Evolutionary conservation across 352 stramenopile genomes (phyloP), one percentile per base, ranked within the genome.

Genomic region (Globisporangium yorkense): DNA sequence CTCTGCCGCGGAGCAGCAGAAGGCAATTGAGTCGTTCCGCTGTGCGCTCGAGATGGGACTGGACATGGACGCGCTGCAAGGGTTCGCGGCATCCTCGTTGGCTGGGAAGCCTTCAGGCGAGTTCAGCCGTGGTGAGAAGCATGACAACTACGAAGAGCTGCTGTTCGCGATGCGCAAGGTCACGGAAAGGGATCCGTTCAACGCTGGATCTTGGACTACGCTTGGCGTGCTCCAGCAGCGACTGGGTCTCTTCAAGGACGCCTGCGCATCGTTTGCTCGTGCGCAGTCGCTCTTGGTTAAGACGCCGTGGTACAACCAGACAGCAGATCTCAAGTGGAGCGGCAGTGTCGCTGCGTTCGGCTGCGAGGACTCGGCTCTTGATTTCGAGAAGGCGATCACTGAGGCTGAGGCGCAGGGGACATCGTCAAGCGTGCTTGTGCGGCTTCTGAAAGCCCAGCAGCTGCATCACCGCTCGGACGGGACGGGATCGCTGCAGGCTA

Each of bases 141-240:
- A 61, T 9, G 60, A 72, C 55, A 56, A 55, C 2, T 63, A 66
- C 16, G 76, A 84, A n/a, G 57, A 75, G 48, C 47, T 80, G 9
- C 63, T 85, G 49, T 95, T 95, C 56, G 80, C 77, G n/a, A 73
- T 90, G 37, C 78, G 76, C 27, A 95, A 93, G 54, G 91, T 88
- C 54, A 40, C 89, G 46, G 85, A 95, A 52, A 80, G 85, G 10
- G 85, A 95, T 58, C 68, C 83, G 18, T 75, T 68, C 37, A 75
- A 87, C 48, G 57, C 76, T 1, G 59, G 59, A 2, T 82, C 80
- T 1, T 92, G 77, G 76, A 84, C 87, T 39, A 65, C 79, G 2
- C 65, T 92, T 18, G 82, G 80, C n/a, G 66, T 88, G 3, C 53
- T 72, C 2, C 80, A 92, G 35, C 73, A 88, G 59, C 69, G 70